Conservation (phyloP, 192 early-diverging fungal species). For the Diversispora eburnea region DNA sequence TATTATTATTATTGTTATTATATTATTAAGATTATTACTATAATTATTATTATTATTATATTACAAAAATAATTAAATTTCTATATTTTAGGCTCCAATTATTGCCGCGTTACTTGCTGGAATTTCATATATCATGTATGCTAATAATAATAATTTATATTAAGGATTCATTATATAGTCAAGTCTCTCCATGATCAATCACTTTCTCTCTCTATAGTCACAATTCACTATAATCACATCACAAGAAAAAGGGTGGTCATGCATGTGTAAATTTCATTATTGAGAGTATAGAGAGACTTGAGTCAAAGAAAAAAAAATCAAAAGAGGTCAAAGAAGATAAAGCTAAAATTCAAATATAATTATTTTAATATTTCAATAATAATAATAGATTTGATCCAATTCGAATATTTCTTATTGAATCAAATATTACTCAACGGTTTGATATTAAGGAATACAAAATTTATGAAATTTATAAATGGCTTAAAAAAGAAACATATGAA, state of each 20-base stretch:
- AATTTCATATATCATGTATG: conserved; percentile 65
- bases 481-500: conserved; percentile 53
- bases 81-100: conserved; percentile 61
- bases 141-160: too few species aligned
- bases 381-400: conserved; percentile 77
- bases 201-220: too few species aligned
- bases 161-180: too few species aligned
- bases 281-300: too few species aligned
- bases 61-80: background rate
- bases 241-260: too few species aligned
- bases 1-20: background rate
- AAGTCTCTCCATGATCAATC: too few species aligned
- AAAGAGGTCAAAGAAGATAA: too few species aligned
- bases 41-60: background rate
- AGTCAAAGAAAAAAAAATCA: too few species aligned
- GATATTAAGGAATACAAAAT: conserved; percentile 60
- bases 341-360: background rate
- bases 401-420: conserved; percentile 83
- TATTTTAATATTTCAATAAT: background rate
- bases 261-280: too few species aligned
- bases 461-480: conserved; percentile 53
- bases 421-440: conserved; percentile 80
- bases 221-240: too few species aligned
- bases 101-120: conserved; percentile 72
- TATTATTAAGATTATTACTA: too few species aligned